phyloP scores from a whole-genome alignment of 164 flowering plant genomes.

The Magnolia kwangsiensis region DNA sequence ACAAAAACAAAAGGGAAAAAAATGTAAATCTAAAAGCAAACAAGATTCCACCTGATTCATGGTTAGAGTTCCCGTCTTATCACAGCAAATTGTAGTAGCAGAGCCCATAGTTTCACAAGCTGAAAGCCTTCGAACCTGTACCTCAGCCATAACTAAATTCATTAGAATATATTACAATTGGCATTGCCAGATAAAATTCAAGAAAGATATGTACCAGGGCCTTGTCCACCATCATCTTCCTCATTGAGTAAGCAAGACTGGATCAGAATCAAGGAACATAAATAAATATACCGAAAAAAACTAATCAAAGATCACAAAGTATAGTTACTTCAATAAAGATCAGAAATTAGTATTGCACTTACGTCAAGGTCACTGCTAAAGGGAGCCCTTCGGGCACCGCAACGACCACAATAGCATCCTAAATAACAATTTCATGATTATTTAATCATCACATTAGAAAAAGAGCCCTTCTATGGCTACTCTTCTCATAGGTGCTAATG shows the following conservation, averaged over 20 bases:
- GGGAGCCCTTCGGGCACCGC: constrained; percentile 56
- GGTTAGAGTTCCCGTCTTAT: constrained; percentile 73
- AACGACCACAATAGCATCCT: constrained; percentile 32
- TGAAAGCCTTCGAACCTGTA: constrained; percentile 41
- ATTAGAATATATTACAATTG: background rate
- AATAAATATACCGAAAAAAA: too few relatives aligned
- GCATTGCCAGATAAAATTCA: background rate
- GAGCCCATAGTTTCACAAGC: constrained; percentile 91
- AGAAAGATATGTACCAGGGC: constrained; percentile 17
- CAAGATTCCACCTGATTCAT: constrained; percentile 51
- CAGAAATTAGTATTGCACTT: background rate
- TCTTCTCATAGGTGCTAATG: too few relatives aligned
- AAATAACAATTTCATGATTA: constrained; percentile 17
- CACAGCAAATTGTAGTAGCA: constrained; percentile 64
- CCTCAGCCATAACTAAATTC: background rate
- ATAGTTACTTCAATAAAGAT: too few relatives aligned
- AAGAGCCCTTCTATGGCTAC: too few relatives aligned
- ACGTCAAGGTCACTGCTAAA: constrained; percentile 32
- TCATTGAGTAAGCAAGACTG: constrained; percentile 39
- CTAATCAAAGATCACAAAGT: too few relatives aligned
- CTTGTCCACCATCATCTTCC: constrained; percentile 30
- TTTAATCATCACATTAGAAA: background rate
- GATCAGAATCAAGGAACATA: background rate
- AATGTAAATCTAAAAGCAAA: background rate
- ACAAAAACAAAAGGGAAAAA: too few relatives aligned